Conservation (phyloP, 306 rosid genomes). For the Ormosia emarginata region DNA sequence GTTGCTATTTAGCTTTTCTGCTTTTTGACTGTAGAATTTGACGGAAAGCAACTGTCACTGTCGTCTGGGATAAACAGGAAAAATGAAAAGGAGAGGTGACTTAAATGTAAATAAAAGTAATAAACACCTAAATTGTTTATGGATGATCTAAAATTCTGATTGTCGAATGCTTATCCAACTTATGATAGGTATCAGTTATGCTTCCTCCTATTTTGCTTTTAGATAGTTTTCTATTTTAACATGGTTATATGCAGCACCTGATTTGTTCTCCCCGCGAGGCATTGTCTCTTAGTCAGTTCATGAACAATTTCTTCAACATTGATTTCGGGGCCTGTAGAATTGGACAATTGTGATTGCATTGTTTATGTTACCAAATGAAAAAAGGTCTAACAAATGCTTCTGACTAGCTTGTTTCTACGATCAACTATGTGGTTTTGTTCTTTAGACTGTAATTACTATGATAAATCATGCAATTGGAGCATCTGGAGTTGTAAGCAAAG, state of each 20-base stretch:
- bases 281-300: not conserved
- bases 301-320: not conserved
- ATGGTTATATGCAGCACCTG: not conserved
- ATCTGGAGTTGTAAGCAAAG: constrained; percentile 54
- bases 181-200: not conserved
- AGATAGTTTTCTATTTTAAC: not conserved
- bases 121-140: not conserved
- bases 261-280: not conserved
- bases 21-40: not conserved
- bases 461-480: constrained; percentile 93
- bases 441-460: constrained; percentile 60
- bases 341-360: not conserved
- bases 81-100: not conserved
- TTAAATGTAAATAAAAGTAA: not conserved
- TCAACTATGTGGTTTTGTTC: constrained; percentile 10
- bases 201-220: not conserved
- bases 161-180: not conserved
- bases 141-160: not conserved
- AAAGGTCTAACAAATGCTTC: not conserved
- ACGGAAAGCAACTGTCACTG: not conserved
- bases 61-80: not conserved
- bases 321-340: not conserved
- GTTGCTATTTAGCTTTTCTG: not conserved
- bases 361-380: not conserved
- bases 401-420: not conserved